Evolutionary conservation across 1,139 yeast genomes (phyloP).

Genomic region (Suhomyces kunorum): DNA sequence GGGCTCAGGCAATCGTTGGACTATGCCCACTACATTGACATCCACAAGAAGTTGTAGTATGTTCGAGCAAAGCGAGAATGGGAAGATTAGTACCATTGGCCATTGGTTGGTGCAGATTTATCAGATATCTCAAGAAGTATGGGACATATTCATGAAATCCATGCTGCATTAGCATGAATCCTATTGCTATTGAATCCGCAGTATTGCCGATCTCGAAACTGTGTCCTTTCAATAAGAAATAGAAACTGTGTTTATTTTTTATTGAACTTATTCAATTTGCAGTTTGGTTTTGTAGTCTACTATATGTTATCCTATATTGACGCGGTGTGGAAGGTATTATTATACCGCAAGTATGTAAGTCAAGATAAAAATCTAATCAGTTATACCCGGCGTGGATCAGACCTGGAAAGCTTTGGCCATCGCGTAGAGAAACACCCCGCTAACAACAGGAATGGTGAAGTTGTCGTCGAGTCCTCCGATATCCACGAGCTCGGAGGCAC

Average conservation of each 20-base stretch:
- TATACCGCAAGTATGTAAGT: constrained; percentile 1
- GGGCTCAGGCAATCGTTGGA: constrained; percentile 36
- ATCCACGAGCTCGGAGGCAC: constrained; percentile 82
- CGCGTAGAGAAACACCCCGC: constrained; percentile 61
- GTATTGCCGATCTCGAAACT: too few species aligned
- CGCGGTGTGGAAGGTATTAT: constrained; percentile 1
- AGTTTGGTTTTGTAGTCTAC: neutral
- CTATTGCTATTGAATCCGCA: too few species aligned
- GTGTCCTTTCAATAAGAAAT: too few species aligned
- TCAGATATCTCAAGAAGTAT: too few species aligned
- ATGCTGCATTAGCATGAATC: too few species aligned
- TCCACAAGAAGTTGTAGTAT: constrained; percentile 7
- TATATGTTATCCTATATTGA: constrained; percentile 1
- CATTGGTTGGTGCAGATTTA: too few species aligned
- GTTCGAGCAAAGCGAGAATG: too few species aligned
- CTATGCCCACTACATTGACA: constrained; percentile 28
- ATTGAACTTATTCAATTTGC: too few species aligned
- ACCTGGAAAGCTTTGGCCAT: constrained; percentile 31
- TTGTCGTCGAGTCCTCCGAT: constrained; percentile 82
- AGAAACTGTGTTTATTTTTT: too few species aligned
- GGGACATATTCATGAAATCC: too few species aligned
- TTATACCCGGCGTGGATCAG: neutral
- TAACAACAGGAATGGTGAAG: constrained; percentile 86
- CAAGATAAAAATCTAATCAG: constrained; percentile 1
- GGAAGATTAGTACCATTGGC: too few species aligned